Evolutionary conservation across 2,329 filamentous ascomycete genomes (phyloP).

Genomic region (Alternaria sp.): DNA sequence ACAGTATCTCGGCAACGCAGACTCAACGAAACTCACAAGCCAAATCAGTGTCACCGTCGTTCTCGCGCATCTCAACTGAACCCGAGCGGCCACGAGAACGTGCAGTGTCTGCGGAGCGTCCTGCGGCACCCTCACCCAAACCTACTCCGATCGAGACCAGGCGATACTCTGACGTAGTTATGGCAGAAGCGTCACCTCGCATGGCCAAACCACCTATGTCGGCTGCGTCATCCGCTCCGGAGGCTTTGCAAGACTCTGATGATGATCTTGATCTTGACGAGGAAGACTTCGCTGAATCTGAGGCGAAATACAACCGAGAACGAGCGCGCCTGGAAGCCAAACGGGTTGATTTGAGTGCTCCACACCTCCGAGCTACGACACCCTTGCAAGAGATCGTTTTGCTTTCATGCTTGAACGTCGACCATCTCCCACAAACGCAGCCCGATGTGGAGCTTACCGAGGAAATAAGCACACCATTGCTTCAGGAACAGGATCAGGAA

Average conservation of each 20-base stretch:
- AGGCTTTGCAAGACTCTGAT: constrained; percentile 53
- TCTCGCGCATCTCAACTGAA: constrained; percentile 27
- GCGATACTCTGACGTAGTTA: constrained; percentile 46
- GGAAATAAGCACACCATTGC: constrained; percentile 28
- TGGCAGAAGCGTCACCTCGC: constrained; percentile 44
- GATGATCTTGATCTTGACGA: constrained; percentile 58
- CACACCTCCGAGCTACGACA: constrained; percentile 54
- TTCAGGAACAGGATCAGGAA: constrained; percentile 20
- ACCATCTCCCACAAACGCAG: constrained; percentile 35
- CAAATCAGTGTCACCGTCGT: constrained; percentile 35
- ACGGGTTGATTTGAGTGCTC: constrained; percentile 53
- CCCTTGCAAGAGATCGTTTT: constrained; percentile 56
- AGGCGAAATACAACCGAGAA: constrained; percentile 57
- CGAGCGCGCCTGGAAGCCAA: constrained; percentile 55
- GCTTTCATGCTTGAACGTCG: constrained; percentile 49
- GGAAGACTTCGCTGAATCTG: constrained; percentile 55
- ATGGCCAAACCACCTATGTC: constrained; percentile 39
- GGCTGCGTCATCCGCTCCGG: constrained; percentile 41
- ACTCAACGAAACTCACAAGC: constrained; percentile 29
- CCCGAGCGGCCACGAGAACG: constrained; percentile 29
- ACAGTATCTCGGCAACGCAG: constrained; percentile 26
- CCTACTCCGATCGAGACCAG: constrained; percentile 40
- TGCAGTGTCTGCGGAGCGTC: constrained; percentile 33
- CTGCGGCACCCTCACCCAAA: constrained; percentile 34
- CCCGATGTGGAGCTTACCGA: constrained; percentile 20